Conservation (phyloP, 2,329 filamentous ascomycete species). For the Blastomyces silverae region DNA sequence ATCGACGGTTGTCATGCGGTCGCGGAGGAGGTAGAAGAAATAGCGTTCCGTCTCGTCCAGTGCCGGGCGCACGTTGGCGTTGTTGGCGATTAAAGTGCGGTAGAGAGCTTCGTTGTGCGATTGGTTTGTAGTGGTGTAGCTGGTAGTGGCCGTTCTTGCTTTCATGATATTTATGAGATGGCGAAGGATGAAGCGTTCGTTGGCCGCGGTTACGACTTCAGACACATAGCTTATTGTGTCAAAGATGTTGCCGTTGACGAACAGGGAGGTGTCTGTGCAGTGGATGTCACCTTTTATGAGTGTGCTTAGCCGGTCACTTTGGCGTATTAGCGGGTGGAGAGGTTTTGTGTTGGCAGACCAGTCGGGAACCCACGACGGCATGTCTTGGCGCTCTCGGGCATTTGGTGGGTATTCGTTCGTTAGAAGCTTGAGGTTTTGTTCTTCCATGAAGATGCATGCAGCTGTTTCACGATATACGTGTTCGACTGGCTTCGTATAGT, state of each 20-base stretch:
- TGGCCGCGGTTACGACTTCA: slow-evolving; percentile 8
- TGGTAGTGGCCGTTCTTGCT: background rate
- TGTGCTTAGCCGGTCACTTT: slow-evolving; percentile 13
- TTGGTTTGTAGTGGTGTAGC: background rate
- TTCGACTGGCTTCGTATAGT: slow-evolving; percentile 7
- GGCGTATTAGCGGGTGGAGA: slow-evolving; percentile 11
- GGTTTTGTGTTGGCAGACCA: slow-evolving; percentile 16
- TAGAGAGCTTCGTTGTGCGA: slow-evolving; percentile 15
- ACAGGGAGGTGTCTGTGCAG: slow-evolving; percentile 12
- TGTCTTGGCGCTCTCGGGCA: slow-evolving; percentile 7
- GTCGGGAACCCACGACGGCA: slow-evolving; percentile 19
- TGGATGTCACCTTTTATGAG: slow-evolving; percentile 13
- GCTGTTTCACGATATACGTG: slow-evolving; percentile 13
- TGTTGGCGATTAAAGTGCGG: slow-evolving; percentile 13
- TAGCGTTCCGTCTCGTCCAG: slow-evolving; percentile 11
- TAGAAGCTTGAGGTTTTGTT: slow-evolving; percentile 13
- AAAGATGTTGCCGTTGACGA: slow-evolving; percentile 15
- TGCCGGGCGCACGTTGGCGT: slow-evolving; percentile 11
- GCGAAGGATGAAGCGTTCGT: slow-evolving; percentile 14
- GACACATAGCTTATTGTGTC: slow-evolving; percentile 14
- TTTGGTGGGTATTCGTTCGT: slow-evolving; percentile 15
- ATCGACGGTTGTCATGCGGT: slow-evolving; percentile 13
- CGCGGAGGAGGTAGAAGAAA: slow-evolving; percentile 15
- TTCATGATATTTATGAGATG: slow-evolving; percentile 14
- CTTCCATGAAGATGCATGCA: slow-evolving; percentile 10